These are phyloP conservation scores for Fusarium sp. DNA, from an alignment of 2,329 filamentous ascomycete species.

Conservation along the genomic window DNA sequence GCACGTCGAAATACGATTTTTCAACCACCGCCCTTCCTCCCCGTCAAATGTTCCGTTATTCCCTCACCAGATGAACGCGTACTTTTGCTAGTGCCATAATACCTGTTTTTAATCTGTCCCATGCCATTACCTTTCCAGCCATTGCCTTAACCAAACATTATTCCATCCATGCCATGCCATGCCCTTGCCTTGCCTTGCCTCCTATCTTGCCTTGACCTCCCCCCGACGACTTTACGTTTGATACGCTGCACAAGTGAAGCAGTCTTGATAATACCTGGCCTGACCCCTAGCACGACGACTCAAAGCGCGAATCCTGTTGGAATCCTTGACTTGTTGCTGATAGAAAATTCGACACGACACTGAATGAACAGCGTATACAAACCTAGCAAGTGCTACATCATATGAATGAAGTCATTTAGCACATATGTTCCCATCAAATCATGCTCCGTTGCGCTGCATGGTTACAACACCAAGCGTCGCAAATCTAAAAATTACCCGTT, in stretches of 20 bases:
- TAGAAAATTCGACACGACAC: neutral
- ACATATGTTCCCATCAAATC: no score
- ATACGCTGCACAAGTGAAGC: constrained; percentile 3
- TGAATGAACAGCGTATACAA: neutral
- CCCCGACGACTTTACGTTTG: neutral
- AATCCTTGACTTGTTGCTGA: neutral
- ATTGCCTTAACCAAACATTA: neutral
- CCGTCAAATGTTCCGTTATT: neutral
- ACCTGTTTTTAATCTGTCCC: neutral
- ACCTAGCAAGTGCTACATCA: constrained; percentile 16
- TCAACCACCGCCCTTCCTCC: neutral
- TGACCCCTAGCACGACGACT: neutral
- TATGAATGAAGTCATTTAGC: neutral
- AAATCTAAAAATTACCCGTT: neutral
- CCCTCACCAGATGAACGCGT: neutral
- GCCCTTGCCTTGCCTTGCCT: neutral
- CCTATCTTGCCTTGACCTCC: neutral
- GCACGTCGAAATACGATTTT: constrained; percentile 1
- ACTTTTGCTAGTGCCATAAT: constrained; percentile 24
- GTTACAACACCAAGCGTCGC: neutral
- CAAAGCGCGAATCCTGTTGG: neutral
- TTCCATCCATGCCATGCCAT: neutral
- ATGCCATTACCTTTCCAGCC: neutral
- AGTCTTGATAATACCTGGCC: neutral
- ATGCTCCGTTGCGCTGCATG: neutral